Evolutionary conservation across 805 yeast species (phyloP).

Genomic region (Lipomyces kockii): DNA sequence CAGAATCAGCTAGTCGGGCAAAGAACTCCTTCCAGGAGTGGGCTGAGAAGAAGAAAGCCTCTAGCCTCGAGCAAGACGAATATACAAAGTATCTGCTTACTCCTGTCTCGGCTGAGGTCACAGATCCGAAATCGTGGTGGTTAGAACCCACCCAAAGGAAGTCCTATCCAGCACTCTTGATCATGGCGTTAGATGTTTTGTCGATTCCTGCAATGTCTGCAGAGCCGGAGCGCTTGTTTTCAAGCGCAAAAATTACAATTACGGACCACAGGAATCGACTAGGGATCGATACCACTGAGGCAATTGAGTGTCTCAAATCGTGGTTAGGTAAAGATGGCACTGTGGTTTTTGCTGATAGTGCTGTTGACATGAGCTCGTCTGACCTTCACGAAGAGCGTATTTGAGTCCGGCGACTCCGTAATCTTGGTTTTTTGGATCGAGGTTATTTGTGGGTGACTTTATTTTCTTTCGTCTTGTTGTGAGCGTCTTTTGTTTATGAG

Average conservation of each 20-base stretch:
- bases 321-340: constrained; percentile 1
- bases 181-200: constrained; percentile 5
- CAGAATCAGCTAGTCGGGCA: neutral
- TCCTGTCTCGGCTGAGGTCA: neutral
- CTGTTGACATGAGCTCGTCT: neutral
- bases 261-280: constrained; percentile 3
- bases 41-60: neutral
- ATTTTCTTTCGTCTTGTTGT: too few species aligned
- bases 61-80: constrained; percentile 1
- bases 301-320: constrained; percentile 5
- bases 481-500: too few species aligned
- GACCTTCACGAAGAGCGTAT: too few species aligned
- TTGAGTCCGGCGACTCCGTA: too few species aligned
- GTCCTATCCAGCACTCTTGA: neutral
- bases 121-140: neutral
- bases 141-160: constrained; percentile 7
- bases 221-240: constrained; percentile 7
- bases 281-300: neutral
- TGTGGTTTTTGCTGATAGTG: constrained; percentile 1
- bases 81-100: neutral
- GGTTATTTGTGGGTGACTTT: too few species aligned
- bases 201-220: constrained; percentile 11
- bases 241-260: constrained; percentile 1
- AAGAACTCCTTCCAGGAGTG: constrained; percentile 3
- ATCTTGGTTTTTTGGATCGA: too few species aligned